Conservation (phyloP, 2,329 filamentous ascomycete species). For the Stemphylium beticola region DNA sequence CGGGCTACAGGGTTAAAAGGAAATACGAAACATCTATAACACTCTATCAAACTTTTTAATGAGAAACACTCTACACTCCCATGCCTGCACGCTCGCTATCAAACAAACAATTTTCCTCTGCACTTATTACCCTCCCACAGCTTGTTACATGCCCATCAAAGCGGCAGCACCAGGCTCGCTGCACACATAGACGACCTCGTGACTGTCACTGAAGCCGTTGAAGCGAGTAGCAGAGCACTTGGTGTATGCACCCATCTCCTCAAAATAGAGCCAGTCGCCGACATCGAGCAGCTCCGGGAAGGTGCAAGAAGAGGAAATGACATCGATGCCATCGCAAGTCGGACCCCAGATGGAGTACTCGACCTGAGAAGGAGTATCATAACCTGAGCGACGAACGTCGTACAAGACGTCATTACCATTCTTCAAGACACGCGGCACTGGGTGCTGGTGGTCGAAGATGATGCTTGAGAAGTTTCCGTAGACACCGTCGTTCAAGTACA, state of each 20-base stretch:
- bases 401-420: slow-evolving; percentile 65
- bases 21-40: background rate
- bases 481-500: slow-evolving; percentile 96
- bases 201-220: slow-evolving; percentile 93
- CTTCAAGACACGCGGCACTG: slow-evolving; percentile 80
- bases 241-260: slow-evolving; percentile 98
- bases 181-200: slow-evolving; percentile 93
- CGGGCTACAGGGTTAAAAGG: background rate
- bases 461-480: slow-evolving; percentile 99
- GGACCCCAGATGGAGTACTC: slow-evolving; percentile 98
- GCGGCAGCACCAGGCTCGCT: slow-evolving; percentile 88
- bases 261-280: slow-evolving; percentile 98
- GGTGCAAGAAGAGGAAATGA: slow-evolving; percentile 81
- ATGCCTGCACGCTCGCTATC: background rate
- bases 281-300: slow-evolving; percentile 82
- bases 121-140: background rate
- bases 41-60: slow-evolving; percentile 14
- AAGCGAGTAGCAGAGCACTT: slow-evolving; percentile 97
- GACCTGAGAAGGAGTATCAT: slow-evolving; percentile 60
- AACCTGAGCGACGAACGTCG: slow-evolving; percentile 46
- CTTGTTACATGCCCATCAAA: slow-evolving; percentile 58
- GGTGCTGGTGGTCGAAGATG: slow-evolving; percentile 98
- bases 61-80: background rate
- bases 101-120: background rate
- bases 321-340: slow-evolving; percentile 96